phyloP scores from a whole-genome alignment of 805 yeast genomes.

The Clavispora fructus region DNA sequence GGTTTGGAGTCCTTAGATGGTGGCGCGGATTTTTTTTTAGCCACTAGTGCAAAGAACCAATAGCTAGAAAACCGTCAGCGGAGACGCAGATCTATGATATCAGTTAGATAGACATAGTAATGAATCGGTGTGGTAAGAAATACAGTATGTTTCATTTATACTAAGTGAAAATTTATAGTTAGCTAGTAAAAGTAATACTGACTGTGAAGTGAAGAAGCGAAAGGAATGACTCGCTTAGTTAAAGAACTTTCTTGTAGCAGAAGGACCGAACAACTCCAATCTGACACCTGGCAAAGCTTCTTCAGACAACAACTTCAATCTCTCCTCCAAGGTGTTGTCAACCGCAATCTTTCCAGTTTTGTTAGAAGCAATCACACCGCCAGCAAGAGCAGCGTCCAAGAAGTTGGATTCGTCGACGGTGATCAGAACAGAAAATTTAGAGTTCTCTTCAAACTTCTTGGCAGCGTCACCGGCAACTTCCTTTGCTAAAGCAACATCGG shows the following conservation, averaged over 20 bases:
- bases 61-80: not conserved
- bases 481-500: conserved; percentile 56
- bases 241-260: conserved; percentile 83
- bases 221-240: conserved; percentile 40
- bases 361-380: conserved; percentile 77
- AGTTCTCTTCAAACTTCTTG: conserved; percentile 55
- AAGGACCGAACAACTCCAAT: conserved; percentile 81
- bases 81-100: too few relatives aligned
- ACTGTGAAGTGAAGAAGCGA: not conserved
- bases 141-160: not conserved
- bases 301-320: conserved; percentile 75
- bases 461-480: conserved; percentile 59
- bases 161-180: not conserved
- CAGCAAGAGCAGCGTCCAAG: conserved; percentile 64
- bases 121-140: not conserved
- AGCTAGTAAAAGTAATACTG: not conserved
- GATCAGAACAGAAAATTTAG: conserved; percentile 54
- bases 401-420: conserved; percentile 50
- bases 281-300: conserved; percentile 91
- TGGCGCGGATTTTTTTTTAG: not conserved
- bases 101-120: too few relatives aligned
- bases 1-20: not conserved
- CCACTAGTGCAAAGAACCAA: not conserved
- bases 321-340: conserved; percentile 90
- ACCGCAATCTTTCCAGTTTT: conserved; percentile 80